Conservation (phyloP, 148 eudicot species). For the Simmondsia chinensis region DNA sequence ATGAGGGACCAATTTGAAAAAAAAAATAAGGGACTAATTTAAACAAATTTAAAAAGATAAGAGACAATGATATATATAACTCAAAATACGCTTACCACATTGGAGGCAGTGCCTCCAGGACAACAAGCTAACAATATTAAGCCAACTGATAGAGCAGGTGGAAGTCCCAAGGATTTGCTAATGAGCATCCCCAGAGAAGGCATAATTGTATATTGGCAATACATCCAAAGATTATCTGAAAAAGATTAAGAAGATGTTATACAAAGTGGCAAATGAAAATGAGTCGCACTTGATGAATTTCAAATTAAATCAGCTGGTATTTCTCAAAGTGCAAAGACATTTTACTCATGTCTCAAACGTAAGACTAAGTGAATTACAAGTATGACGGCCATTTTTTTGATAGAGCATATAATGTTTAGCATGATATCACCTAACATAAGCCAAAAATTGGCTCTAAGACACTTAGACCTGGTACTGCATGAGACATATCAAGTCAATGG, state of each 20-base stretch:
- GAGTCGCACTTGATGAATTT: neutral
- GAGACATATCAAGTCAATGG: too few species aligned
- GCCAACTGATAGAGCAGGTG: conserved; percentile 56
- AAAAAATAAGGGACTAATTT: neutral
- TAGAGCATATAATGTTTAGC: too few species aligned
- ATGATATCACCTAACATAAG: too few species aligned
- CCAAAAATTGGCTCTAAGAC: too few species aligned
- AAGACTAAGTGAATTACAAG: too few species aligned
- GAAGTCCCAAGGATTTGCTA: conserved; percentile 44
- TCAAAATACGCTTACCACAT: conserved; percentile 44
- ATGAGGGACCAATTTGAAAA: too few species aligned
- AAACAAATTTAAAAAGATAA: neutral
- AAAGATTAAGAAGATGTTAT: neutral
- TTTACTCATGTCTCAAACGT: too few species aligned
- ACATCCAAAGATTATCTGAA: conserved; percentile 60
- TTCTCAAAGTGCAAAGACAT: too few species aligned
- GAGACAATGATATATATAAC: neutral
- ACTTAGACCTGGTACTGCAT: too few species aligned
- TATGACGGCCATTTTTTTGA: too few species aligned
- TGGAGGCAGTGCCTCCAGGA: conserved; percentile 81
- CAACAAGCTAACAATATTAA: conserved; percentile 60
- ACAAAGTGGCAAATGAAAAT: neutral
- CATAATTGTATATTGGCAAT: conserved; percentile 67
- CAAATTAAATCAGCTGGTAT: too few species aligned
- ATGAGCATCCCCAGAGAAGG: conserved; percentile 36